Evolutionary conservation across 2,329 filamentous ascomycete species (phyloP).

Genomic region (Nigrospora sphaerica): DNA sequence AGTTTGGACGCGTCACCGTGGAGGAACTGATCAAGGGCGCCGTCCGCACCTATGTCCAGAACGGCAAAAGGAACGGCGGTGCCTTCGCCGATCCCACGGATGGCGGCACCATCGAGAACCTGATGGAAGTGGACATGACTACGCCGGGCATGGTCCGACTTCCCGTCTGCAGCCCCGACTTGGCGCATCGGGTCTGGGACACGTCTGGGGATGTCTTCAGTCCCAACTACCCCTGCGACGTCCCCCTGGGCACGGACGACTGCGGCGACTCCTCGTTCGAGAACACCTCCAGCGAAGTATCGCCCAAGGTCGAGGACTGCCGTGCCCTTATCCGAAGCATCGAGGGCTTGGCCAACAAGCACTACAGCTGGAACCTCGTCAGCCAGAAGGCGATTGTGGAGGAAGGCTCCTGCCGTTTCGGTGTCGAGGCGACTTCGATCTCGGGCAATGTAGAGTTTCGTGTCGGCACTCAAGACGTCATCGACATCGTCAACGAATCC

Average conservation of each 20-base stretch:
- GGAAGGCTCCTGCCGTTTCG: conserved; percentile 23
- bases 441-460: conserved; percentile 20
- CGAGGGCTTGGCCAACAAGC: conserved; percentile 8
- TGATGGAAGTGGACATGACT: conserved; percentile 21
- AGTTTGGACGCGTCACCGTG: conserved; percentile 17
- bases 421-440: conserved; percentile 15
- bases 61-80: conserved; percentile 23
- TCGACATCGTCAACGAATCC: conserved; percentile 25
- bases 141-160: conserved; percentile 27
- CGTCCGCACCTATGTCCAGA: conserved; percentile 17
- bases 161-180: conserved; percentile 27
- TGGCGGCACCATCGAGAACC: conserved; percentile 10
- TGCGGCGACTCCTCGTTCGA: conserved; percentile 24
- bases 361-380: no score
- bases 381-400: conserved; percentile 12
- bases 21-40: conserved; percentile 19
- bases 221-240: conserved; percentile 25
- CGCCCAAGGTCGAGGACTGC: conserved; percentile 26
- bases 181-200: conserved; percentile 24
- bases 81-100: conserved; percentile 13
- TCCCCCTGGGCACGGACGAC: conserved; percentile 14
- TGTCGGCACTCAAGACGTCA: conserved; percentile 19
- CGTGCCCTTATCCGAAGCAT: conserved; percentile 25
- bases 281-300: conserved; percentile 24
- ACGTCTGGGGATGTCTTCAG: conserved; percentile 9